Evolutionary conservation across 257 asterid species (phyloP), one percentile per base, ranked within the genome.

Genomic region (Asclepias syriaca): DNA sequence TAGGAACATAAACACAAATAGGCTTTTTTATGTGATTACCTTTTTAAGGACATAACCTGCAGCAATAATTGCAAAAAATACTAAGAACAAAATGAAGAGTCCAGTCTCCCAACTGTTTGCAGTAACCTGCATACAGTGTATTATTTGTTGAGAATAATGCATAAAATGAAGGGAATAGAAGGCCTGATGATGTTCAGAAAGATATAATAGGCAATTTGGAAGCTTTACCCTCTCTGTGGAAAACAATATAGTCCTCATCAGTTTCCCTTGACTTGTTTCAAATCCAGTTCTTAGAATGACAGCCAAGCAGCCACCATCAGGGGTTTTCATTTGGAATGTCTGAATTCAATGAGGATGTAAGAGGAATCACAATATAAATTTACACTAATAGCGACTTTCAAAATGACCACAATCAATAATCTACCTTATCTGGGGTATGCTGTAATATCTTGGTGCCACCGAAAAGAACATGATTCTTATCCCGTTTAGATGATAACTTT

Each of bases 81-180:
- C 99, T 73, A 95, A 82, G 85, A 95, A 95, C 75, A 90, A 85
- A 73, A 95, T 95, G 84, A 95, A 95, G 61, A 95, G 82, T 13
- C 99, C 99, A 53, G 97, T 92, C 80, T 95, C 99, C 99, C 98
- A 95, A 93, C 97, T 95, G 81, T 95, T 95, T 64, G 99, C 99
- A 71, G 99, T 94, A 75, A 94, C 97, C 99, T 94, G 81, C 69
- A 83, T 49, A 39, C 59, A 24, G 65, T 16, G 40, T 15, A 11
- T 72, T 40, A 43, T 49, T 45, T 45, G 78, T 77, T 75, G 43
- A 48, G 77, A 29, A 49, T n/a, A 7, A 48, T 65, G 22, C 69
- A 65, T 74, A 69, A 65, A 27, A 54, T 39, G 34, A n/a, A 56
- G 39, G 21, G 66, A 67, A 55, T 54, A 46, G 55, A 24, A 16